phyloP scores from a whole-genome alignment of 495 filamentous ascomycete genomes.

The Trichocladium antarcticum region DNA sequence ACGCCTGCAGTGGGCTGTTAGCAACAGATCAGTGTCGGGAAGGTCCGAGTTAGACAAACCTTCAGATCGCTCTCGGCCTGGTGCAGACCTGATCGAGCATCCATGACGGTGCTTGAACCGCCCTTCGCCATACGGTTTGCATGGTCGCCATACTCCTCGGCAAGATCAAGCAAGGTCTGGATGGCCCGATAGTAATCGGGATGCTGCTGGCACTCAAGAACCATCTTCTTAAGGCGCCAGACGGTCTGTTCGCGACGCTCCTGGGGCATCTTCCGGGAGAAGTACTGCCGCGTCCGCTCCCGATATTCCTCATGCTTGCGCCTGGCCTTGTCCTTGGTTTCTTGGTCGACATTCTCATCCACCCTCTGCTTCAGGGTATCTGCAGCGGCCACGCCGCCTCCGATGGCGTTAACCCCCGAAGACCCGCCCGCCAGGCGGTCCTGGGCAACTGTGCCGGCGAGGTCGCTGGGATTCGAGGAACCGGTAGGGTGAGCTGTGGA shows the following conservation, averaged over 20 bases:
- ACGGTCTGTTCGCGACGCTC: conserved; percentile 90
- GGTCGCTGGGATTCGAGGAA: conserved; percentile 16
- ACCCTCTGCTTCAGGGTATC: conserved; percentile 41
- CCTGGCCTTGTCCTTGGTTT: conserved; percentile 47
- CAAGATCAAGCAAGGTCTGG: conserved; percentile 69
- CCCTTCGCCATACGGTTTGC: conserved; percentile 52
- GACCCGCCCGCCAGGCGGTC: conserved; percentile 21
- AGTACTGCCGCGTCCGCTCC: conserved; percentile 56
- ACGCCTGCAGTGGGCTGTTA: conserved; percentile 50
- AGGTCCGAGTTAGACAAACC: conserved; percentile 34
- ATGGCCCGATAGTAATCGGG: conserved; percentile 85
- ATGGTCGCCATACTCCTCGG: conserved; percentile 77
- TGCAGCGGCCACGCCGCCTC: conserved; percentile 40
- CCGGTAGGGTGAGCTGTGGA: conserved; percentile 22
- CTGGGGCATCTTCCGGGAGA: conserved; percentile 74
- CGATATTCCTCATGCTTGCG: conserved; percentile 35
- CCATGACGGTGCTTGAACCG: conserved; percentile 54
- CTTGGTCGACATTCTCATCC: conserved; percentile 46
- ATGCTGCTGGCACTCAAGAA: conserved; percentile 89
- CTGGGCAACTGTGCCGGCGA: conserved; percentile 20
- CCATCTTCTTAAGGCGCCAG: conserved; percentile 91
- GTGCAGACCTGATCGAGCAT: conserved; percentile 52
- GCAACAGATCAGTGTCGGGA: conserved; percentile 11
- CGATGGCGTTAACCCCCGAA: conserved; percentile 44
- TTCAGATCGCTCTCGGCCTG: conserved; percentile 71